phyloP scores from a whole-genome alignment of 441 rosid genomes.

The Rhodomyrtus psidioides region DNA sequence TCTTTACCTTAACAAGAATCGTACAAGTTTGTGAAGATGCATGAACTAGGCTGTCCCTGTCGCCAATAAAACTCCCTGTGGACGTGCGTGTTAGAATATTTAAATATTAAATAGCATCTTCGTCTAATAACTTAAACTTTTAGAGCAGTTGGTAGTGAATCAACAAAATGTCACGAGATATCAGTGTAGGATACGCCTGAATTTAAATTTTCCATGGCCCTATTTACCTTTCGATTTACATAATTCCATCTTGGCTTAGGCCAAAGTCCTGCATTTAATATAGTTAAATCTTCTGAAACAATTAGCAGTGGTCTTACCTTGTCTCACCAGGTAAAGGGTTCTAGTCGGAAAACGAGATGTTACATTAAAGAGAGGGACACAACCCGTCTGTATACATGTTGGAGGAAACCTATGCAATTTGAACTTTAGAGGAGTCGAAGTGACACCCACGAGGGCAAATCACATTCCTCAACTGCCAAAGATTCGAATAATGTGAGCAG shows the following conservation, averaged over 20 bases:
- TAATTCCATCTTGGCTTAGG: background rate
- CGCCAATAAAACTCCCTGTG: background rate
- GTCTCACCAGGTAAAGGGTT: background rate
- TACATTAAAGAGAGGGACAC: background rate
- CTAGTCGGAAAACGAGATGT: background rate
- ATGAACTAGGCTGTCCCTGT: background rate
- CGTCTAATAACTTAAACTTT: background rate
- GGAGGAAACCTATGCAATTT: background rate
- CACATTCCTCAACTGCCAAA: background rate
- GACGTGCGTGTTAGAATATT: background rate
- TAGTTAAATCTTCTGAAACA: background rate
- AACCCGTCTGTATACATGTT: background rate
- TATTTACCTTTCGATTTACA: background rate
- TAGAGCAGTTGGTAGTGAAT: background rate
- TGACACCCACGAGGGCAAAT: background rate
- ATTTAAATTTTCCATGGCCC: background rate
- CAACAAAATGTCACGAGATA: background rate
- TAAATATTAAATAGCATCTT: background rate
- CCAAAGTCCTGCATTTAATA: background rate
- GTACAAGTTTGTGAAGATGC: background rate
- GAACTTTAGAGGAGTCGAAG: background rate
- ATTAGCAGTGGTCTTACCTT: rapidly evolving
- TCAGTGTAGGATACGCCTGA: background rate
- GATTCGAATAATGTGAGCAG: background rate
- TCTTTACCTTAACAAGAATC: background rate